A percentile compares a stretch with the other conserved stretches of the same genome.
These are phyloP conservation scores for Komagataella phaffii DNA, from an alignment of 805 yeast genomes.

Conservation along the genomic window DNA sequence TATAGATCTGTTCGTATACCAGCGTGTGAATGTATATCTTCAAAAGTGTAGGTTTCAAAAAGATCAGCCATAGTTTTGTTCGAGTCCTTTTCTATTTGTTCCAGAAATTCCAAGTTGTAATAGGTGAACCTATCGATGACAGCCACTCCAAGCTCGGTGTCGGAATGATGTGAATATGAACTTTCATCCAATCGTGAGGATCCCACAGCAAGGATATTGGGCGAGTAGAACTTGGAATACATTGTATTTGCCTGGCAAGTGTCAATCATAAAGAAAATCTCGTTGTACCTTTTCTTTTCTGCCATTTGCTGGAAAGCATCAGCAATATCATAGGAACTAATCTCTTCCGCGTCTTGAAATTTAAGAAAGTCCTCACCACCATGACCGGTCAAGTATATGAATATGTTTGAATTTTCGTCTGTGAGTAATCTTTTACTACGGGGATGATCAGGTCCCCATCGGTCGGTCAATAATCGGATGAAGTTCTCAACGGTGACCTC, in stretches of 20 bases:
- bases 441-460: constrained; percentile 94
- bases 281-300: constrained; percentile 90
- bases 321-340: constrained; percentile 89
- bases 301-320: constrained; percentile 97
- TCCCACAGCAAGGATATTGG: constrained; percentile 87
- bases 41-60: constrained; percentile 74
- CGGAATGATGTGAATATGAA: constrained; percentile 92
- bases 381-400: constrained; percentile 94
- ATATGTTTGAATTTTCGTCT: constrained; percentile 88
- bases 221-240: constrained; percentile 87
- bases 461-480: constrained; percentile 80
- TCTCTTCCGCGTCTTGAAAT: constrained; percentile 97
- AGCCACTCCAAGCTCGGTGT: constrained; percentile 92
- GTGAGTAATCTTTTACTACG: constrained; percentile 81
- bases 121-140: constrained; percentile 95
- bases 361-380: constrained; percentile 97
- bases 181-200: constrained; percentile 80
- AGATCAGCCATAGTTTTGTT: constrained; percentile 67
- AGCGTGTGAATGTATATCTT: constrained; percentile 78
- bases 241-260: constrained; percentile 98
- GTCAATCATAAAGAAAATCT: constrained; percentile 93
- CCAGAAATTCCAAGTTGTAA: constrained; percentile 79
- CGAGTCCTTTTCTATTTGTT: constrained; percentile 63
- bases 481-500: constrained; percentile 97
- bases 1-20: constrained; percentile 84